Evolutionary conservation across 2,329 filamentous ascomycete genomes (phyloP).

Genomic region (Stachybotrys elegans): DNA sequence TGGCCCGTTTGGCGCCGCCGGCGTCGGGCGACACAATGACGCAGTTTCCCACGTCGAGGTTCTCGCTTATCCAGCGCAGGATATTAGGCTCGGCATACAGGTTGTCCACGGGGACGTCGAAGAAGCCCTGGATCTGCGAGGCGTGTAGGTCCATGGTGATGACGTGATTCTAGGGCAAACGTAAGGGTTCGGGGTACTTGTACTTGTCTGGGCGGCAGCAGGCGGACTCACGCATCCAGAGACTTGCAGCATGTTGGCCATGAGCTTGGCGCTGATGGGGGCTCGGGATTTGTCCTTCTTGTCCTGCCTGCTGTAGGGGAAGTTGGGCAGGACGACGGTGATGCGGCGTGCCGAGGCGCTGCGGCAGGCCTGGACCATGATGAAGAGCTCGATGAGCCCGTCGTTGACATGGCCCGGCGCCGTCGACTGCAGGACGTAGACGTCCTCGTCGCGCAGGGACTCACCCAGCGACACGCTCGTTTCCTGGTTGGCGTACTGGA

Average conservation of each 20-base stretch:
- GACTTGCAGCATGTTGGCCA: constrained; percentile 96
- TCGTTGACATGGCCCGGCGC: constrained; percentile 96
- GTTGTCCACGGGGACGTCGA: constrained; percentile 73
- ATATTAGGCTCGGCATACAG: constrained; percentile 93
- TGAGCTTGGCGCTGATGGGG: constrained; percentile 93
- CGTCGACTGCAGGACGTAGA: constrained; percentile 95
- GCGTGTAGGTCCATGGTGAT: constrained; percentile 97
- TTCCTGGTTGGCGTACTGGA: constrained; percentile 84
- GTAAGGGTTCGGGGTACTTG: constrained; percentile 5
- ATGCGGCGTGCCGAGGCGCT: constrained; percentile 72
- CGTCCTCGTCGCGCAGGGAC: constrained; percentile 94
- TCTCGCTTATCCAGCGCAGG: constrained; percentile 84
- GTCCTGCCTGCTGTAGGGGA: constrained; percentile 93
- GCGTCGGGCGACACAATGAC: constrained; percentile 95
- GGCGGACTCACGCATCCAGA: constrained; percentile 66
- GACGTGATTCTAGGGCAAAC: constrained; percentile 42
- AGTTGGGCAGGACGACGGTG: constrained; percentile 93
- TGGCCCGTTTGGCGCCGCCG: constrained; percentile 89
- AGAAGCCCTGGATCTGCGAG: constrained; percentile 92
- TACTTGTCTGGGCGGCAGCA: not conserved
- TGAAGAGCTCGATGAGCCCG: constrained; percentile 94
- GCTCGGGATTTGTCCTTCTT: constrained; percentile 93
- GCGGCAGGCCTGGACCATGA: constrained; percentile 93
- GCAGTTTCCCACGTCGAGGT: constrained; percentile 73
- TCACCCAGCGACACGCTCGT: constrained; percentile 92